These are phyloP conservation scores for Coemansia sp. DNA, from an alignment of 192 early-diverging fungal species.

Conservation along the genomic window DNA sequence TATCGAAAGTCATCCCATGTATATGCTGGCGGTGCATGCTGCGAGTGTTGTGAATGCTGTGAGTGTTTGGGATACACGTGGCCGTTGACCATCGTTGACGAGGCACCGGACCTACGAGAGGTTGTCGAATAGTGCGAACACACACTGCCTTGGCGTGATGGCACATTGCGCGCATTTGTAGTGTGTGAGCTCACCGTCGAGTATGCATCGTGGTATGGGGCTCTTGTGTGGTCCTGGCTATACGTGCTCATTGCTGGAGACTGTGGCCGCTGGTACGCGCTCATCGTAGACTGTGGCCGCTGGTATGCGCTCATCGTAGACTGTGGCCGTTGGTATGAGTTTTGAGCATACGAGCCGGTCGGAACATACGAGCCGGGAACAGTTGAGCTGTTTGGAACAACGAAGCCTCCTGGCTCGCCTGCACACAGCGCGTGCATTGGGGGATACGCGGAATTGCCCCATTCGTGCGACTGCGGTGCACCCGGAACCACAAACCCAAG, in stretches of 20 bases:
- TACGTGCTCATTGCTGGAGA: too few relatives aligned
- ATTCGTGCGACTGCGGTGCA: constrained; percentile 3
- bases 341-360: too few relatives aligned
- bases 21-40: constrained; percentile 4
- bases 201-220: background rate
- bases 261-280: constrained; percentile 6
- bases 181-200: background rate
- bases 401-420: constrained; percentile 28
- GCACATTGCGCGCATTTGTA: background rate
- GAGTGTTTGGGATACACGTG: constrained; percentile 9
- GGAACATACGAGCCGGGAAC: too few relatives aligned
- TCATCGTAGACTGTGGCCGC: constrained; percentile 9
- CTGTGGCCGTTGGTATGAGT: constrained; percentile 9
- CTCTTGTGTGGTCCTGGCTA: too few relatives aligned
- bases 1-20: constrained; percentile 27
- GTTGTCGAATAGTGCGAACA: constrained; percentile 9
- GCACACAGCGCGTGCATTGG: constrained; percentile 6
- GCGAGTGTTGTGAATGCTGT: constrained; percentile 6
- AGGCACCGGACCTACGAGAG: constrained; percentile 4
- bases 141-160: constrained; percentile 14
- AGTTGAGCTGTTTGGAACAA: constrained; percentile 7
- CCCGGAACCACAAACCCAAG: constrained; percentile 32
- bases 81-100: constrained; percentile 5
- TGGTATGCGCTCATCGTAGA: constrained; percentile 10
- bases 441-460: constrained; percentile 3